Conservation (phyloP, 495 filamentous ascomycete species). For the Paragyromitra xinjiangensis region DNA sequence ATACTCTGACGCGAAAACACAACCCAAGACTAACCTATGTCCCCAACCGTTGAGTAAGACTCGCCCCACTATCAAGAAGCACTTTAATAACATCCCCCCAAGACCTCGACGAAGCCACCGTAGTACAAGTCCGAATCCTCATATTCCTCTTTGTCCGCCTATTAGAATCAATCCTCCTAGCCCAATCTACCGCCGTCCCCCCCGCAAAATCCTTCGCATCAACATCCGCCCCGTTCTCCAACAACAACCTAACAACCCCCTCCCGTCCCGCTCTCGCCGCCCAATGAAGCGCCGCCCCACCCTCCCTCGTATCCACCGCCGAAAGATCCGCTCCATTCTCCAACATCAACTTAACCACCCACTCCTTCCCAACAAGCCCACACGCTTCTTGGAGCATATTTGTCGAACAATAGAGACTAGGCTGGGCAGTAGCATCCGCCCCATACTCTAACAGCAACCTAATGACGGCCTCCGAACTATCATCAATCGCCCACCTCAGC, state of each 20-base stretch:
- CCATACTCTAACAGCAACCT: neutral
- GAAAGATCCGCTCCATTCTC: neutral
- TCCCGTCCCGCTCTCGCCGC: neutral
- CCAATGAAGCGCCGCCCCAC: constrained; percentile 4
- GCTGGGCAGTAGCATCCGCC: neutral
- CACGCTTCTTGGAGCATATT: neutral
- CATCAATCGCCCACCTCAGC: neutral
- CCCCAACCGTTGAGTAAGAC: too few relatives aligned
- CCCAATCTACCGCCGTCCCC: neutral
- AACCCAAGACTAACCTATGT: too few relatives aligned
- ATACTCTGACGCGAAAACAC: too few relatives aligned
- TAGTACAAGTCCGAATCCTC: neutral
- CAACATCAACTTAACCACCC: neutral
- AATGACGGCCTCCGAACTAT: neutral
- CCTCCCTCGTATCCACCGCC: neutral
- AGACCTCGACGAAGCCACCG: neutral
- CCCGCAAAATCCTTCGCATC: neutral
- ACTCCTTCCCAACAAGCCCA: neutral
- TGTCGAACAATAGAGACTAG: neutral
- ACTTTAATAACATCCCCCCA: too few relatives aligned
- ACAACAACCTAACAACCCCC: neutral
- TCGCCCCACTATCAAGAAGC: too few relatives aligned
- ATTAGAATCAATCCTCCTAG: neutral
- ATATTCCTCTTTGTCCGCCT: neutral
- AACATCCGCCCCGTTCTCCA: neutral